phyloP scores from a whole-genome alignment of 176 grass and related monocot genomes.

The Echinochloa phyllopogon region DNA sequence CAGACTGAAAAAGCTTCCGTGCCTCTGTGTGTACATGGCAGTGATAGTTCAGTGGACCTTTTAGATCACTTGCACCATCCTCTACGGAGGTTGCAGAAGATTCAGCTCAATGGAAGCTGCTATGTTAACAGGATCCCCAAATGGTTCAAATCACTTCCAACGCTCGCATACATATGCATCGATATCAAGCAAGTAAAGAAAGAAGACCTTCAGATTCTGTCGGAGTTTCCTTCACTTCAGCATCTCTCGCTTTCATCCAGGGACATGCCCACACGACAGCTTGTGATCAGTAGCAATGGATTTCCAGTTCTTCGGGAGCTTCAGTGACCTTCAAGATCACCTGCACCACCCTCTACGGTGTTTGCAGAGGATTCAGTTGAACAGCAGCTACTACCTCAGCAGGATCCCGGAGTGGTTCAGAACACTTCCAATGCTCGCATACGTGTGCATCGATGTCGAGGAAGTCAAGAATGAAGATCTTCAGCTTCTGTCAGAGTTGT shows the following conservation, averaged over 20 bases:
- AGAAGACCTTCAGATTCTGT: not conserved
- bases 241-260: too few species aligned
- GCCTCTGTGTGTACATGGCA: not conserved
- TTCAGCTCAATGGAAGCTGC: not conserved
- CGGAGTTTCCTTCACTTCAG: too few species aligned
- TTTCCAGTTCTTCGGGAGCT: too few species aligned
- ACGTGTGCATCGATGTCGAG: not conserved
- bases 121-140: not conserved
- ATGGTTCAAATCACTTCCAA: constrained; percentile 14
- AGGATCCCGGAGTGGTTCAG: not conserved
- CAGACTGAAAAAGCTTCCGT: too few species aligned
- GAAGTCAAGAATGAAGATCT: constrained; percentile 13
- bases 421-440: not conserved
- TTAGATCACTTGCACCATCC: not conserved
- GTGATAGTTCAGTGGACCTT: not conserved
- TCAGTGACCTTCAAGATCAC: not conserved
- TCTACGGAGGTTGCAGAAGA: not conserved
- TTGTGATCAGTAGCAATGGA: too few species aligned
- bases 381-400: not conserved
- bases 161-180: not conserved
- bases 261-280: too few species aligned
- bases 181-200: not conserved
- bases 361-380: not conserved
- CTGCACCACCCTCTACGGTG: not conserved
- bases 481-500: not conserved